These are phyloP conservation scores for Rhizopus sp. DNA, from an alignment of 371 early-diverging fungal genomes.

Conservation along the genomic window DNA sequence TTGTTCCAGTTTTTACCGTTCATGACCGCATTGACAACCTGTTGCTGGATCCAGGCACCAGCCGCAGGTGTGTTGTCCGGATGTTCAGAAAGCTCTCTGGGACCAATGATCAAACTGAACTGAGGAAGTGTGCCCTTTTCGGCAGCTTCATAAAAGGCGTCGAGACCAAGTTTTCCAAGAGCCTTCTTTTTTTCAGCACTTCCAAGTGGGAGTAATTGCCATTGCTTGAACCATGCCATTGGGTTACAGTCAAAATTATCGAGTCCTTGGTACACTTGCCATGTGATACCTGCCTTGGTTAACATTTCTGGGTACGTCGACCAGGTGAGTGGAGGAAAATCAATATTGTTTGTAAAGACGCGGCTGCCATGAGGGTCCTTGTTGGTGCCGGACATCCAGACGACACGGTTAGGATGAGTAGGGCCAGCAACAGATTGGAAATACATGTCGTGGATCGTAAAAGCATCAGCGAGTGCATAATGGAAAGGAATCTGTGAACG, in stretches of 20 bases:
- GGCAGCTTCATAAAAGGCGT: constrained; percentile 28
- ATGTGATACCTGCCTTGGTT: constrained; percentile 23
- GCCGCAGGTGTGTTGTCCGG: constrained; percentile 31
- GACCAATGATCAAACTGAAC: constrained; percentile 21
- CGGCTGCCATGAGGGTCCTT: constrained; percentile 16
- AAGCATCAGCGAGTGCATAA: constrained; percentile 27
- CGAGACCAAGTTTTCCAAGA: constrained; percentile 29
- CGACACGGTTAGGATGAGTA: constrained; percentile 31
- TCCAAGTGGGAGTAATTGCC: constrained; percentile 20
- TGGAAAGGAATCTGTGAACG: constrained; percentile 30
- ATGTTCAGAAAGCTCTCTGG: constrained; percentile 25
- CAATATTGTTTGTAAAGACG: constrained; percentile 26
- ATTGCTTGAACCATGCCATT: constrained; percentile 33
- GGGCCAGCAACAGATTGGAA: constrained; percentile 29
- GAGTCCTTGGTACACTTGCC: constrained; percentile 34
- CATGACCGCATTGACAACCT: constrained; percentile 36
- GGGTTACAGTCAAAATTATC: constrained; percentile 23
- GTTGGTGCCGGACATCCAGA: constrained; percentile 35
- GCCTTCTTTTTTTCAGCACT: constrained; percentile 32
- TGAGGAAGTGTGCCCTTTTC: constrained; percentile 28
- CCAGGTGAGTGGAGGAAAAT: constrained; percentile 20
- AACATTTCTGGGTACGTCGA: constrained; percentile 26
- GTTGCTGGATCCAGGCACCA: constrained; percentile 33
- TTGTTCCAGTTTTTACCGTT: constrained; percentile 22
- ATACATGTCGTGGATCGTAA: constrained; percentile 34